These are phyloP conservation scores for Trifolium fragiferum DNA, from an alignment of 306 rosid species.

Conservation along the genomic window DNA sequence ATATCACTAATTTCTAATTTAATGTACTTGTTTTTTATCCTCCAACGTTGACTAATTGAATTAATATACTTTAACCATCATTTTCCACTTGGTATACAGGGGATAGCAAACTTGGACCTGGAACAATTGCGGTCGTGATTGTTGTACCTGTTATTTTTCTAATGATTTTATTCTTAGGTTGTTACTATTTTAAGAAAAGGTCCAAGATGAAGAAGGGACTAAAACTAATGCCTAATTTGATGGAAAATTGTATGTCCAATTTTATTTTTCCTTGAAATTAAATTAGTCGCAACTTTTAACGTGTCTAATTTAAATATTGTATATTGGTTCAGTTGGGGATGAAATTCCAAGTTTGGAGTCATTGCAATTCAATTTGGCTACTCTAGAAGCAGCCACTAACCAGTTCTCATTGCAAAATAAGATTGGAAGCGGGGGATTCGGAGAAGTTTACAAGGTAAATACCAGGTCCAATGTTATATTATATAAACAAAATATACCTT, in stretches of 20 bases:
- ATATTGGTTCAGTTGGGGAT: constrained; percentile 1
- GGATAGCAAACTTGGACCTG: background rate
- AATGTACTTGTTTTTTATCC: background rate
- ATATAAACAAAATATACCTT: no score
- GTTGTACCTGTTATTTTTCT: background rate
- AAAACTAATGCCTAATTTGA: background rate
- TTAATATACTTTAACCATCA: background rate
- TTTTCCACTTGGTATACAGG: constrained; percentile 2
- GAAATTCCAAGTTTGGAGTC: background rate
- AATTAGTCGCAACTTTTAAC: background rate
- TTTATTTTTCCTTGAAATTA: background rate
- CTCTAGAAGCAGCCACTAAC: background rate
- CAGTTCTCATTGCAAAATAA: background rate
- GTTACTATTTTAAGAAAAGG: background rate
- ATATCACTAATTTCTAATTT: no score
- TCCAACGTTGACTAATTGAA: background rate
- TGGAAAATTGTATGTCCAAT: background rate
- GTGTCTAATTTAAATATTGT: background rate
- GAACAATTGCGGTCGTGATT: background rate
- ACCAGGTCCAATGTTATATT: background rate
- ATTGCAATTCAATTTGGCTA: constrained; percentile 11
- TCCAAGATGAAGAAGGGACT: background rate
- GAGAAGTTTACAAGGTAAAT: constrained; percentile 17
- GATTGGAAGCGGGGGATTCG: constrained; percentile 18
- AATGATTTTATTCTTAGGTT: background rate